Conservation (phyloP, 495 filamentous ascomycete genomes). For the Penicillium flavigenum region DNA sequence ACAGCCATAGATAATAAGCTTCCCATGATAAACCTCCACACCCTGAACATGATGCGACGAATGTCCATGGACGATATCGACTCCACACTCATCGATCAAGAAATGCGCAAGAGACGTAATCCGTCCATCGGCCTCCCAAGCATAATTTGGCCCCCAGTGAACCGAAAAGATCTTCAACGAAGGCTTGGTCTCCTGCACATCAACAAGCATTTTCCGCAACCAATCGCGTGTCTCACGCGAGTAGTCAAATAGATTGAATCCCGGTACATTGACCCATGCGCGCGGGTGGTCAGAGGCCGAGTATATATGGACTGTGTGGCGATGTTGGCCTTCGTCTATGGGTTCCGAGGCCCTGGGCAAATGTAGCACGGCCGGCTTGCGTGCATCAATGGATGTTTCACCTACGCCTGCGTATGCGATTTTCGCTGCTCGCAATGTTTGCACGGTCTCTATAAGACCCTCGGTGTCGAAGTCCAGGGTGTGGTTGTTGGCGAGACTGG, state of each 20-base stretch:
- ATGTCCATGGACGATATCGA: conserved; percentile 47
- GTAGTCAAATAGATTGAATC: conserved; percentile 41
- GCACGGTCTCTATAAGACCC: conserved; percentile 37
- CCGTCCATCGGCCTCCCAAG: conserved; percentile 30
- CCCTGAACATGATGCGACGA: conserved; percentile 48
- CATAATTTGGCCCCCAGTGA: conserved; percentile 47
- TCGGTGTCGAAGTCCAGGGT: conserved; percentile 36
- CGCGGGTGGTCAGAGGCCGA: conserved; percentile 31
- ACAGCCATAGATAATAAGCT: conserved; percentile 45
- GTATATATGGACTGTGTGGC: conserved; percentile 25
- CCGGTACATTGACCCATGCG: conserved; percentile 23
- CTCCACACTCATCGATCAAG: conserved; percentile 43
- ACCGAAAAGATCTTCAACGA: conserved; percentile 42
- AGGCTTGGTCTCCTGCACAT: conserved; percentile 1
- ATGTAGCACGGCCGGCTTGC: conserved; percentile 29
- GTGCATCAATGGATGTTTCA: conserved; percentile 28
- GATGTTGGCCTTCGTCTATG: neutral
- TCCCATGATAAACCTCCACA: conserved; percentile 38
- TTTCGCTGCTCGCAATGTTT: conserved; percentile 23
- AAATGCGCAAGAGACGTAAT: conserved; percentile 40
- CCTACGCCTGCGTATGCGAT: conserved; percentile 33
- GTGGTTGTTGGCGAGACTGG: conserved; percentile 43
- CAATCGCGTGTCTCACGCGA: conserved; percentile 17
- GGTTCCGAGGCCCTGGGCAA: neutral
- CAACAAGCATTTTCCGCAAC: conserved; percentile 23